Evolutionary conservation across 75 land plant genomes (phyloP), one percentile per base, ranked within the genome.

Genomic region (Isoetes taiwanensis): DNA sequence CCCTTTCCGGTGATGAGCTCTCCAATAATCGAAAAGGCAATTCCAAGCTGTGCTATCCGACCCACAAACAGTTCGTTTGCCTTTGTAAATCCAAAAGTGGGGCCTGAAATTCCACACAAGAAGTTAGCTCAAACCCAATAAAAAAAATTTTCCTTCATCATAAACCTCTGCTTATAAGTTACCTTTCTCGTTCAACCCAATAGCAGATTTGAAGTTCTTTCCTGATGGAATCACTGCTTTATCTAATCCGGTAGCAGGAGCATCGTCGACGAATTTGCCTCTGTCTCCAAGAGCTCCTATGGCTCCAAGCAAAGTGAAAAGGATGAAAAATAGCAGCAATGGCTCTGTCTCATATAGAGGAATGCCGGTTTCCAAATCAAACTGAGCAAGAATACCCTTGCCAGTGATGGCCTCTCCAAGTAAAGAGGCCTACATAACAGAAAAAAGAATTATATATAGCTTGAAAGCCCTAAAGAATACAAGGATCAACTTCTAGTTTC

Each of bases 211-310:
- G 39, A 90, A 3, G 43, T 84, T 80, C 64, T 85, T 90, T 17
- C 96, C 96, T 5, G 96, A 82, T 25, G 78, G 59, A 23, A 86
- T 85, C 41, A 82, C 79, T 0, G 85, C 82, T 50, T 58, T 70
- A 12, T 77, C 91, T 0, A 86, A 46, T 3, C 89, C 94, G 2
- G 89, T 67, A 3, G 80, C 64, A 19, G 59, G n/a, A 6, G 83
- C 54, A 2, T 82, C 96, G 43, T 85, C 86, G 34, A 90, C 87
- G 59, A 90, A 90, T 3, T 43, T 58, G 11, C 96, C 96, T 30
- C 96, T 70, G 76, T 90, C 96, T 5, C 96, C 96, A 59, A 90
- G 62, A 33, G 93, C 96, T 55, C 96, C 96, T n/a, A 86, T 82
- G 17, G 96, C 86, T 57, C 86, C 93, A 25, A 85, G 67, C n/a